Evolutionary conservation across 306 rosid genomes (phyloP), one percentile per base, ranked within the genome.

Genomic region (Glycine tomentella): DNA sequence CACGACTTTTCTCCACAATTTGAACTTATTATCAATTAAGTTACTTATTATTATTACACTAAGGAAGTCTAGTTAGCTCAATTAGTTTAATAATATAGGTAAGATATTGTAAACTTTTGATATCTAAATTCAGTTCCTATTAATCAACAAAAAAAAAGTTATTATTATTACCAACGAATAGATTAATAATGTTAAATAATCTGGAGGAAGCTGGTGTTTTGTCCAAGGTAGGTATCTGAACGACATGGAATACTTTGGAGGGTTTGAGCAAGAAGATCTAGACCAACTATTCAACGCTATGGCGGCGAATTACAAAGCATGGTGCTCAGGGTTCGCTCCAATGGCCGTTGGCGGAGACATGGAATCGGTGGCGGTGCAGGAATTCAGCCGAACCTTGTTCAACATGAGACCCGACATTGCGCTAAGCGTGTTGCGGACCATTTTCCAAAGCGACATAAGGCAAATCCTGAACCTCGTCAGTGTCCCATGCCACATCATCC

Each of bases 281-380:
- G 78, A 89, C 13, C 88, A 94, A 36, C 73, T 94, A 50, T 94
- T 94, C 71, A 69, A 88, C 12, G 96, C 93, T 0, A 84, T 92
- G 89, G 82, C 45, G 36, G 55, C 87, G 16, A 94, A 92, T 70
- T 90, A 89, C 91, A 87, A 94, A 85, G 93, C 98, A 0, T 94
- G 97, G 93, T 94, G 97, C 45, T 83, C 89, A 0, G 96, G 96
- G 0, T 94, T 92, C 14, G 98, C 98, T 11, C 98, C 97, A 0
- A 62, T 94, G 40, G 89, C 90, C 0, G 88, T 92, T 1, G 96
- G 98, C 0, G 96, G 98, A 0, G 97, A 94, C 80, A 81, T 94
- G 97, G 96, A 92, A 0, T 94, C 94, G 2, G 88, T 86, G 34
- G 92, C 90, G 12, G 92, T 92, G 15, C 98, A 92, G 56, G 97